Percentiles rank a stretch among this genome's conserved stretches.
phyloP scores from a whole-genome alignment of 1,284 basidiomycete species.

The Butyriboletus regius region DNA sequence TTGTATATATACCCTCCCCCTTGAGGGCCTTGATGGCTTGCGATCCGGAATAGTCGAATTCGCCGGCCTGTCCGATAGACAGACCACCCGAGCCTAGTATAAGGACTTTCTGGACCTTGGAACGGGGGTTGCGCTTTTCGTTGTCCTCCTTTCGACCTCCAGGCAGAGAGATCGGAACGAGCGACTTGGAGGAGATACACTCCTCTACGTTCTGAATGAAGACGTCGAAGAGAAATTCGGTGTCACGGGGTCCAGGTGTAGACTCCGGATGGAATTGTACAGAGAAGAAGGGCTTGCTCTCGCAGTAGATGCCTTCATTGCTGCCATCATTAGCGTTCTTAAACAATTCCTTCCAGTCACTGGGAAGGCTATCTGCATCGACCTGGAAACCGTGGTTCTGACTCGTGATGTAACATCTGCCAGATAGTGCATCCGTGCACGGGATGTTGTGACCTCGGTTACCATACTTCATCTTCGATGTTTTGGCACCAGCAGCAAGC shows the following conservation, averaged over 20 bases:
- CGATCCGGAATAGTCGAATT: conserved; percentile 98
- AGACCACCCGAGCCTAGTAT: conserved; percentile 97
- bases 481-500: conserved; percentile 87
- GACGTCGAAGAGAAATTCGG: conserved; percentile 97
- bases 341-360: conserved; percentile 91
- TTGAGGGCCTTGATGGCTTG: conserved; percentile 99
- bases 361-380: conserved; percentile 70
- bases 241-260: conserved; percentile 95
- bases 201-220: conserved; percentile 86
- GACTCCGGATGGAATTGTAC: conserved; percentile 99
- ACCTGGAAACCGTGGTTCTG: conserved; percentile 99
- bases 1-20: conserved; percentile 97
- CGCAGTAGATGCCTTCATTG: conserved; percentile 95
- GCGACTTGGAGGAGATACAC: conserved; percentile 60
- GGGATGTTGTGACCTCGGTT: conserved; percentile 99
- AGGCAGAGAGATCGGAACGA: conserved; percentile 77
- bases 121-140: conserved; percentile 67
- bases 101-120: conserved; percentile 84
- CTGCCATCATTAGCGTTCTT: conserved; percentile 94
- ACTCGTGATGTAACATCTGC: conserved; percentile 96
- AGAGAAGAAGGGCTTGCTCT: conserved; percentile 89
- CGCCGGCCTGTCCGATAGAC: conserved; percentile 96
- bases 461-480: conserved; percentile 99
- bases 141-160: conserved; percentile 84
- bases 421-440: conserved; percentile 88